Base-by-base conservation (phyloP, 768 basidiomycete genomes). In the Mycena olivaceomarginata region DNA sequence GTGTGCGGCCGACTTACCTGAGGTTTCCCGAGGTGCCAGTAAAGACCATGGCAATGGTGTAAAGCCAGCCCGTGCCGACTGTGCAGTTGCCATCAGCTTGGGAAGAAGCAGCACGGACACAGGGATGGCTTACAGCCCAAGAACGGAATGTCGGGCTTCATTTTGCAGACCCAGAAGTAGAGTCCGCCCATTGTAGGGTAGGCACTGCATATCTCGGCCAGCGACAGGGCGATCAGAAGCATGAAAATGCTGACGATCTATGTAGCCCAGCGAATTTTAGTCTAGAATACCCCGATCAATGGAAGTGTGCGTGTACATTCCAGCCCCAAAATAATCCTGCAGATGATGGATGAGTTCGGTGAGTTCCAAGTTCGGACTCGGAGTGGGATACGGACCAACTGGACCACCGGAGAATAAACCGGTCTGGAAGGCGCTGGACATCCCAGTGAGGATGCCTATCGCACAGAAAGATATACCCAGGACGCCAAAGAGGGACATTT, bases 101-200 rank as follows among this genome's bases (percentile, higher is more conserved):
- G 25, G 22, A 60, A 40, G 12, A 60, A 40, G 12, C 60, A 45
- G n/a, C 63, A 25, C 5, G 13, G 25, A 25, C 18, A 22, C 13
- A 4, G 8, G 12, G 22, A 25, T 45, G 2, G 20, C 89, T 83
- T 81, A 90, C 90, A 92, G 22, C 91, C 92, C 6, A 92, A 85
- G 20, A 91, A 83, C 2, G 91, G 91, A 16, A 85, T 75, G 63
- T 91, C 86, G 0, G 91, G 90, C 79, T 91, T 91, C 90, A 92
- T 90, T 80, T 88, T 90, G 84, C 91, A 92, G 13, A 92, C 91
- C 92, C 91, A 92, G 80, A 92, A 93, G 81, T 92, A 93, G 65
- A 92, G 83, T 8, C 91, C 92, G 31, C 91, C 91, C 86, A 92
- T 88, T 4, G 91, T 90, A 0, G 91, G 91, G 71, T 91, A 92